Evolutionary conservation across 257 asterid genomes (phyloP), one percentile per base, ranked within the genome.

Genomic region (Solanum ossicruentum): DNA sequence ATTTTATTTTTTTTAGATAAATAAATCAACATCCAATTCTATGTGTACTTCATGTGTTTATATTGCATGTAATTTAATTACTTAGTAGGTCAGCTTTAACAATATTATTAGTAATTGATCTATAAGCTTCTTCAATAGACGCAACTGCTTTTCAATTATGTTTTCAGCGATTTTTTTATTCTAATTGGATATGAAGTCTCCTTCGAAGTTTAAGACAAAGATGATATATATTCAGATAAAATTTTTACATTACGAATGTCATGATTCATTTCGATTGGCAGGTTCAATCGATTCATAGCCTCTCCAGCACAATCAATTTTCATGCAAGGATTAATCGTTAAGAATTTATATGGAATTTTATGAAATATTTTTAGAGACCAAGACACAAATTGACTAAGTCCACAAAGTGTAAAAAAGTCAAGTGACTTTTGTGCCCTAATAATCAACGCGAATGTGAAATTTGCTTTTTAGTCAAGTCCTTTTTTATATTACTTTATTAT

Each of bases 91-190:
- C 5, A 23, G 23, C 23, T 23, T 11, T 9, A 23, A 63, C 4
- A 61, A 39, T 61, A 23, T 17, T 11, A 23, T 61, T 61, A 61
- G 70, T 61, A 61, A 61, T 61, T 4, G 10, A 61, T 61, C 5
- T 28, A 61, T 61, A 23, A 32, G 10, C 18, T 61, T 21, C 16
- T 61, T 61, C 10, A 61, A 61, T 12, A 23, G 23, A 61, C 9
- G 1, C 0, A 28, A 1, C 0, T 12, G 0, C 5, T 61, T 61
- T 21, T 61, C 3, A 0, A 21, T 10, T 16, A 11, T 21, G 4
- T 11, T 61, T 61, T 61, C 6, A 61, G 11, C 5, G 10, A 61
- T 8, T 6, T 61, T 61, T 0, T 15, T 28, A 21, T 39, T 23
- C 10, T 11, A 0, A 61, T 21, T 15, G 6, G 21, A 23, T 63